Conservation (phyloP, 352 stramenopile genomes). For the Phytopythium mirpurense region DNA sequence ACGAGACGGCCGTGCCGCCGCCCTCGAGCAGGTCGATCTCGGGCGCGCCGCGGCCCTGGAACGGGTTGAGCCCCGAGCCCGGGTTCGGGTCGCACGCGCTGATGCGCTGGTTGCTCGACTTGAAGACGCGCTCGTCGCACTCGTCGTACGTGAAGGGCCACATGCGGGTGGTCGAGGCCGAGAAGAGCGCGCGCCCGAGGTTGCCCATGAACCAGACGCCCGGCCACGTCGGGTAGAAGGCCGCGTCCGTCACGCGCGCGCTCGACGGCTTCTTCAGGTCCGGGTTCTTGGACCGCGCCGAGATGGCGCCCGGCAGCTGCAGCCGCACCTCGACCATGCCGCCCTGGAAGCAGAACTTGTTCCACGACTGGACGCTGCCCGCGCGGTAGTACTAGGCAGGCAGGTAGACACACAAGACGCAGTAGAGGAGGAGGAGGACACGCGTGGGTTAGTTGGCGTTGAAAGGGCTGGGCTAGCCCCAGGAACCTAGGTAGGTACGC, state of each 20-base stretch:
- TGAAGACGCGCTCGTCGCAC: conserved; percentile 76
- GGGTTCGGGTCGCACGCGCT: conserved; percentile 89
- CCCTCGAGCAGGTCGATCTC: conserved; percentile 96
- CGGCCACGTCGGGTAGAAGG: conserved; percentile 73
- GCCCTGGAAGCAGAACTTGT: conserved; percentile 93
- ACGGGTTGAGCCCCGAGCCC: conserved; percentile 87
- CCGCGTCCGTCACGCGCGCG: conserved; percentile 1
- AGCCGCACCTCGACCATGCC: conserved; percentile 87
- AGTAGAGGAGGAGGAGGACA: too few species aligned
- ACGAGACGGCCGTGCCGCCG: conserved; percentile 73
- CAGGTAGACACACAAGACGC: too few species aligned
- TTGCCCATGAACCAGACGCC: conserved; percentile 96
- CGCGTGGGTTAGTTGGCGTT: too few species aligned
- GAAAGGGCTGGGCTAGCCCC: too few species aligned
- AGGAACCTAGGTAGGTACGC: too few species aligned
- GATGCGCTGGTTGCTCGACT: conserved; percentile 67
- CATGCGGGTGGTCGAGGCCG: conserved; percentile 89
- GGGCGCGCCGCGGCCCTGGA: conserved; percentile 87
- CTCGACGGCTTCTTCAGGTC: conserved; percentile 14
- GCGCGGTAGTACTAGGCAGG: conserved; percentile 26
- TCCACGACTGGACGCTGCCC: conserved; percentile 90
- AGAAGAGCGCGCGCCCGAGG: conserved; percentile 95
- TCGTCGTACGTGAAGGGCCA: conserved; percentile 96
- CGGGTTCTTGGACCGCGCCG: conserved; percentile 28
- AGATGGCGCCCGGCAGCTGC: conserved; percentile 78